Evolutionary conservation across 345 rosid genomes (phyloP).

Genomic region (Atalantia buxifolia): DNA sequence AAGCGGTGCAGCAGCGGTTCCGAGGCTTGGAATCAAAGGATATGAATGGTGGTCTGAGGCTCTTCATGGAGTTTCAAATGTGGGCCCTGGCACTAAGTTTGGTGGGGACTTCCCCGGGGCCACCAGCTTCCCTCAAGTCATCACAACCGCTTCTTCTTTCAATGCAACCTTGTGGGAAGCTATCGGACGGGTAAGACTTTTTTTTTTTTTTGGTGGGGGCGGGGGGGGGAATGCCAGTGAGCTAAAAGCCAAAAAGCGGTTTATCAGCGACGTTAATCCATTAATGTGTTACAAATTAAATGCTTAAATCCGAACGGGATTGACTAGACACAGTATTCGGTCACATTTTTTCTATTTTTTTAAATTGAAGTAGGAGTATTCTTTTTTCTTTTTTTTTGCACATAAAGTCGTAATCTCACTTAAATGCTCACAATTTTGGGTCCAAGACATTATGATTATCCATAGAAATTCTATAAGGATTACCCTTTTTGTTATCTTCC

Average conservation of each 20-base stretch:
- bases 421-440: not conserved
- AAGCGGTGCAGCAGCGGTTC: slow-evolving; percentile 64
- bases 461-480: not conserved
- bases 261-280: too few relatives aligned
- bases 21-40: slow-evolving; percentile 68
- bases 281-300: too few relatives aligned
- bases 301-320: too few relatives aligned
- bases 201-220: too few relatives aligned
- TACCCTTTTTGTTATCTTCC: not conserved
- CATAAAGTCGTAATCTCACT: not conserved
- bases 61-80: slow-evolving; percentile 83
- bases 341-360: too few relatives aligned
- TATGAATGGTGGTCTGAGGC: slow-evolving; percentile 99
- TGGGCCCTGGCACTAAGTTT: slow-evolving; percentile 72
- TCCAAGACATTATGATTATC: not conserved
- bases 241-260: too few relatives aligned
- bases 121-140: slow-evolving; percentile 94
- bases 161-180: slow-evolving; percentile 80
- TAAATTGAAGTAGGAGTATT: too few relatives aligned
- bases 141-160: slow-evolving; percentile 84
- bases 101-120: slow-evolving; percentile 64
- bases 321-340: too few relatives aligned
- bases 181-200: slow-evolving; percentile 62
- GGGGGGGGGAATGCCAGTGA: too few relatives aligned
- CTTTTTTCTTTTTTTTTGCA: too few relatives aligned